Percentiles rank a stretch among this genome's conserved stretches.
Evolutionary conservation across 225 moss, liverwort and hornwort genomes (phyloP).

Genomic region (Physcomitrellopsis africana): DNA sequence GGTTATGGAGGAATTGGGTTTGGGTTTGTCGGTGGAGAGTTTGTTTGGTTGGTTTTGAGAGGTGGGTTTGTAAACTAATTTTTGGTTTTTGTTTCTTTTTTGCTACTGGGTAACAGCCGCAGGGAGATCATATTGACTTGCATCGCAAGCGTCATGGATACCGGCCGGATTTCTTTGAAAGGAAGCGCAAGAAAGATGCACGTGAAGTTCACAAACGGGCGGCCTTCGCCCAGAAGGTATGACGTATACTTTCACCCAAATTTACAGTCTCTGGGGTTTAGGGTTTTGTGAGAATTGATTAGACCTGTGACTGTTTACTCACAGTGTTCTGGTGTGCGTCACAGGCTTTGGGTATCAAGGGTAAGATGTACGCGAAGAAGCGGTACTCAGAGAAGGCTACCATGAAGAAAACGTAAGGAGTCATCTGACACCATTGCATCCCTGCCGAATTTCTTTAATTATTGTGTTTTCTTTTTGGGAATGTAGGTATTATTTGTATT

Average conservation of each 20-base stretch:
- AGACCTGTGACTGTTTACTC: slow-evolving; percentile 10
- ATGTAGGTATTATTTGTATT: neutral
- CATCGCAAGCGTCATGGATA: slow-evolving; percentile 94
- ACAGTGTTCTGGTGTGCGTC: slow-evolving; percentile 22
- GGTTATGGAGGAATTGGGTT: neutral
- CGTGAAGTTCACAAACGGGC: slow-evolving; percentile 93
- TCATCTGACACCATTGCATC: neutral
- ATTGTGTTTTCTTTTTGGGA: too few relatives aligned
- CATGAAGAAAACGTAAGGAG: slow-evolving; percentile 90
- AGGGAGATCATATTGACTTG: slow-evolving; percentile 99
- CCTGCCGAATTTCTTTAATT: too few relatives aligned
- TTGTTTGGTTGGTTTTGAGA: neutral
- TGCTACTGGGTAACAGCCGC: slow-evolving; percentile 77
- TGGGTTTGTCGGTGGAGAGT: neutral
- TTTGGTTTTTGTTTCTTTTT: slow-evolving; percentile 5
- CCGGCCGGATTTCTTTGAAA: slow-evolving; percentile 89
- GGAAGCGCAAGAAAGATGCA: slow-evolving; percentile 96
- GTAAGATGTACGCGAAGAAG: slow-evolving; percentile 98
- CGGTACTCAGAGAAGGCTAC: slow-evolving; percentile 98
- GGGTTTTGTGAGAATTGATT: neutral
- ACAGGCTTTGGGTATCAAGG: slow-evolving; percentile 97
- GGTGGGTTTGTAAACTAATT: neutral
- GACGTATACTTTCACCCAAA: neutral
- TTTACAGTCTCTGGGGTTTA: neutral
- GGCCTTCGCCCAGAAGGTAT: slow-evolving; percentile 96